Conservation (phyloP, 148 eudicot species). For the Silene latifolia region DNA sequence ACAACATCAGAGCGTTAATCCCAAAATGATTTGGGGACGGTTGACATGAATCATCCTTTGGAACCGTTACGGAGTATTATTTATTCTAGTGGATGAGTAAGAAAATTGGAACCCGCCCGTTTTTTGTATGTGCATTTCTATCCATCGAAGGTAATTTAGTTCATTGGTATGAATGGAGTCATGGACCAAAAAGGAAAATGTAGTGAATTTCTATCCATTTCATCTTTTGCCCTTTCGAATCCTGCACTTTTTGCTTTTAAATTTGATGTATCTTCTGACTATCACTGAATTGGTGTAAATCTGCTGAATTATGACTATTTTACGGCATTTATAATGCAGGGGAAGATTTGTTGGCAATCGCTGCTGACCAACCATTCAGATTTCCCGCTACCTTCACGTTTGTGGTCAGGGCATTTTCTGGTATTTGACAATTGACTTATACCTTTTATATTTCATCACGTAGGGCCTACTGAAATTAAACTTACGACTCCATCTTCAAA, state of each 20-base stretch:
- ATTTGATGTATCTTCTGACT: not conserved
- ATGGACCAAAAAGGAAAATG: too few species aligned
- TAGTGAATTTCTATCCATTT: too few species aligned
- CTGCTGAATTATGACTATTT: constrained; percentile 15
- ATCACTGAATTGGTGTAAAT: not conserved
- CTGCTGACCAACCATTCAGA: constrained; percentile 96
- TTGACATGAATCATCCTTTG: too few species aligned
- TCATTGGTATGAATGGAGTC: too few species aligned
- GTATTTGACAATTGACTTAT: constrained; percentile 27
- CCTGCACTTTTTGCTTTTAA: too few species aligned
- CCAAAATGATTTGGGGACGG: too few species aligned
- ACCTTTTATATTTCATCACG: constrained; percentile 12
- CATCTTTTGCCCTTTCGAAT: not conserved
- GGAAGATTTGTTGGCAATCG: constrained; percentile 89
- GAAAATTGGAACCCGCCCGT: too few species aligned
- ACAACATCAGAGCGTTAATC: too few species aligned
- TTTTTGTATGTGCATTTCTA: too few species aligned
- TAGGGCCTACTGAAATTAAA: constrained; percentile 1
- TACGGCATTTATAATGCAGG: constrained; percentile 46
- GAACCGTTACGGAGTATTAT: too few species aligned
- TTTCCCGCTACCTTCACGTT: constrained; percentile 84
- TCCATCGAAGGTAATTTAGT: too few species aligned
- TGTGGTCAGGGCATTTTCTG: constrained; percentile 64
- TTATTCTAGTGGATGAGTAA: too few species aligned
- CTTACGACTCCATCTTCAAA: constrained; percentile 1